Conservation (phyloP, 139 green algal species). For the Closterium sp. region DNA sequence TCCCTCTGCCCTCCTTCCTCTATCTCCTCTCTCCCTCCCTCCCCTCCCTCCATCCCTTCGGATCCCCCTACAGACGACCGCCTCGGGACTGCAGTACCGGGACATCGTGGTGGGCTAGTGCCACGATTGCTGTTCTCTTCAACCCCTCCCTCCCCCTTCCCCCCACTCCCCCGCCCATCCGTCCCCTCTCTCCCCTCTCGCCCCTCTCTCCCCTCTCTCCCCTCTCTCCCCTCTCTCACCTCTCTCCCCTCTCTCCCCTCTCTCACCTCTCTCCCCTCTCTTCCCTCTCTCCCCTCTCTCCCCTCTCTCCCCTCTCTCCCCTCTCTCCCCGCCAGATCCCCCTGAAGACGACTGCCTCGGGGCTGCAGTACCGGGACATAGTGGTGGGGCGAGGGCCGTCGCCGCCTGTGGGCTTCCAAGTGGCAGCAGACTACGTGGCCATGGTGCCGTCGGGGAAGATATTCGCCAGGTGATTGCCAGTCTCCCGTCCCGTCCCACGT, state of each 20-base stretch:
- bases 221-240: not conserved
- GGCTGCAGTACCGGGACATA: conserved; percentile 90
- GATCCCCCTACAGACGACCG: conserved; percentile 57
- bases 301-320: not conserved
- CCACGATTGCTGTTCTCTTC: too few relatives aligned
- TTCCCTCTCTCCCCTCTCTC: not conserved
- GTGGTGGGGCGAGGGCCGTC: conserved; percentile 67
- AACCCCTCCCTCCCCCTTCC: not conserved
- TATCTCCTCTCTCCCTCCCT: conserved; percentile 9
- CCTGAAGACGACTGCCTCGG: conserved; percentile 67
- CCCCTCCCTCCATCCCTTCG: conserved; percentile 2
- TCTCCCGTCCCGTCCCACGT: too few relatives aligned
- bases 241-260: not conserved
- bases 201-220: not conserved
- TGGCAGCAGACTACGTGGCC: conserved; percentile 87
- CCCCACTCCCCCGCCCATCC: not conserved
- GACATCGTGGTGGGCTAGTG: conserved; percentile 83
- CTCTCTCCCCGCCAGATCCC: conserved; percentile 14
- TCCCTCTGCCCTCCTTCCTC: not conserved
- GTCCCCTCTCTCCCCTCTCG: not conserved
- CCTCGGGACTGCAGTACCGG: conserved; percentile 84
- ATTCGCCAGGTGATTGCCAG: conserved; percentile 41
- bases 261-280: not conserved
- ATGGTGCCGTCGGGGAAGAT: conserved; percentile 64
- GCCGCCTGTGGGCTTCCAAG: conserved; percentile 58